Conservation (phyloP, 768 basidiomycete genomes). For the Boletales sp. region DNA sequence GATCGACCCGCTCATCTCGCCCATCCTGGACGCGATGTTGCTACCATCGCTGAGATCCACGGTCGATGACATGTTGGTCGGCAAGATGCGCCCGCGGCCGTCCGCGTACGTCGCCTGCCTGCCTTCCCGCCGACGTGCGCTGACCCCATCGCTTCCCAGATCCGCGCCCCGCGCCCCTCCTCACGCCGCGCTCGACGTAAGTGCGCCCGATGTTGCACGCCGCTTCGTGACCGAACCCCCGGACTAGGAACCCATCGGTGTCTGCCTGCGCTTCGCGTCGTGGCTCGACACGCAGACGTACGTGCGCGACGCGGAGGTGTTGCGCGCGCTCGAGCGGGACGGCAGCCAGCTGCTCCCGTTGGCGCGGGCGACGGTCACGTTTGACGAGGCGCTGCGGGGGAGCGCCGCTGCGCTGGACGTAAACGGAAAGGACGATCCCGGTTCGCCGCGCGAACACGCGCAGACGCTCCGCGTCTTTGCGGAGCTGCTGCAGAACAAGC, state of each 20-base stretch:
- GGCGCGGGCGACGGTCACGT: constrained; percentile 14
- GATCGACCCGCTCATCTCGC: too few species aligned
- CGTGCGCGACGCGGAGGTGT: neutral
- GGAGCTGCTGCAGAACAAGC: constrained; percentile 9
- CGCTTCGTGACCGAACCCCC: too few species aligned
- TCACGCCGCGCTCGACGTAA: constrained; percentile 11
- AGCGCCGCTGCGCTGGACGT: neutral
- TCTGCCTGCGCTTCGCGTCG: constrained; percentile 13
- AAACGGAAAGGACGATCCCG: neutral
- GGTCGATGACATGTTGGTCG: too few species aligned
- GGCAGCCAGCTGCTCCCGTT: constrained; percentile 13
- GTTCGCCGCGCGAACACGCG: constrained; percentile 4
- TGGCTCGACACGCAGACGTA: constrained; percentile 15
- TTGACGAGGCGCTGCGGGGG: constrained; percentile 17
- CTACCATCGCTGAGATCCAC: too few species aligned
- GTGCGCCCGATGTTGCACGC: neutral
- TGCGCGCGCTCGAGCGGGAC: constrained; percentile 22
- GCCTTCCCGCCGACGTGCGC: too few species aligned
- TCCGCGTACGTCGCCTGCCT: too few species aligned
- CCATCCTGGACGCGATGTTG: too few species aligned
- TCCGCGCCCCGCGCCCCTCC: too few species aligned
- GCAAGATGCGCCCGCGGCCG: too few species aligned
- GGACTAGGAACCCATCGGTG: constrained; percentile 7
- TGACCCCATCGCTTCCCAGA: too few species aligned
- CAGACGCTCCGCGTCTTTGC: constrained; percentile 16